Evolutionary conservation across 805 yeast genomes (phyloP).

Genomic region (Metschnikowia colocasiae): DNA sequence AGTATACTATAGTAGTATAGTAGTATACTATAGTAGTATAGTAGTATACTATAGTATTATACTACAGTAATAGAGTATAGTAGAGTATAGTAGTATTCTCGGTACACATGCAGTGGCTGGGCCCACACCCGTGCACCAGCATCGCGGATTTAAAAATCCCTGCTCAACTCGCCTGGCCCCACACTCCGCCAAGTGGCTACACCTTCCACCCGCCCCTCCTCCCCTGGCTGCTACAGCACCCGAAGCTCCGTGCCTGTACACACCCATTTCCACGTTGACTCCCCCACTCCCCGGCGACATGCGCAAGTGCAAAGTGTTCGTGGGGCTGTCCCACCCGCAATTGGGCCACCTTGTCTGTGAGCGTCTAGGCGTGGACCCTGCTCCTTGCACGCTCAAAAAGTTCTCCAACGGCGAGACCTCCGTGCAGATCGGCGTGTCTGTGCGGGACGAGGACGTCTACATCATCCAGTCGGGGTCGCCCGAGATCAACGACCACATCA

Average conservation of each 20-base stretch:
- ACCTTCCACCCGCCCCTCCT: neutral
- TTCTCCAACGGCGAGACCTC: slow-evolving; percentile 98
- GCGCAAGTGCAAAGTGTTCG: slow-evolving; percentile 97
- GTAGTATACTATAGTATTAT: too few species aligned
- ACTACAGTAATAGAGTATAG: too few species aligned
- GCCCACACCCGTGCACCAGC: neutral
- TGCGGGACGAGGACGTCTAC: slow-evolving; percentile 95
- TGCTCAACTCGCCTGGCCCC: neutral
- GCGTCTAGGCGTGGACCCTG: slow-evolving; percentile 86
- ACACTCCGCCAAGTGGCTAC: neutral
- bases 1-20: too few species aligned
- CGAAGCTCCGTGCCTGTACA: too few species aligned
- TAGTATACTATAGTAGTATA: too few species aligned
- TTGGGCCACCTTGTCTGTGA: slow-evolving; percentile 88
- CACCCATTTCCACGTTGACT: slow-evolving; percentile 2
- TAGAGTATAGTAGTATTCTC: too few species aligned
- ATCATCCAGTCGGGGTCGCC: slow-evolving; percentile 84
- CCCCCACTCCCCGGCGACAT: slow-evolving; percentile 33
- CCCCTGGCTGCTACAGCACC: neutral
- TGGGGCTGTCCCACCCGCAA: slow-evolving; percentile 95
- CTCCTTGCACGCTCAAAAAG: slow-evolving; percentile 85
- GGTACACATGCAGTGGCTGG: too few species aligned
- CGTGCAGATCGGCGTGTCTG: slow-evolving; percentile 90
- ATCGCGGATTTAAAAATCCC: neutral
- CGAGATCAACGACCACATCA: slow-evolving; percentile 85